phyloP scores from a whole-genome alignment of 106 monocot genomes.

The Ottelia alismoides region DNA sequence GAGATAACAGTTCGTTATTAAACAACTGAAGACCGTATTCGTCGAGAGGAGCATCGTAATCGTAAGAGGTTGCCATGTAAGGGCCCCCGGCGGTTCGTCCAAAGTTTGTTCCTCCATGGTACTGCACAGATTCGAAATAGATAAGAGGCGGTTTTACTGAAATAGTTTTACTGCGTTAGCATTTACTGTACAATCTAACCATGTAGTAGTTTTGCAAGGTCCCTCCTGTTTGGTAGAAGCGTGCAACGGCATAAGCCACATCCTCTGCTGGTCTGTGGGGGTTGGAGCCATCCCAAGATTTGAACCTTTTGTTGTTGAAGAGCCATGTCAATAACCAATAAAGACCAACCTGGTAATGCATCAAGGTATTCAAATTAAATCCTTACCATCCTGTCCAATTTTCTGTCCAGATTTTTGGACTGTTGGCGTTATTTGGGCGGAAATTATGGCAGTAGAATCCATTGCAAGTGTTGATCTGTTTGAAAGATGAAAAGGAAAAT shows the following conservation, averaged over 20 bases:
- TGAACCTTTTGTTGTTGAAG: slow-evolving; percentile 43
- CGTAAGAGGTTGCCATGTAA: slow-evolving; percentile 56
- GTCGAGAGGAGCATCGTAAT: slow-evolving; percentile 67
- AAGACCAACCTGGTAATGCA: too few relatives aligned
- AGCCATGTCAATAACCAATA: too few relatives aligned
- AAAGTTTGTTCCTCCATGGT: slow-evolving; percentile 77
- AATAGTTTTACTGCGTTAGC: too few relatives aligned
- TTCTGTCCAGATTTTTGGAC: slow-evolving; percentile 71
- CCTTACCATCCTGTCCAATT: slow-evolving; percentile 77
- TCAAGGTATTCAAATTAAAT: too few relatives aligned
- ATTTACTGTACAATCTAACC: too few relatives aligned
- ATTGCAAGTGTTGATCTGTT: slow-evolving; percentile 66
- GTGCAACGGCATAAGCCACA: slow-evolving; percentile 42
- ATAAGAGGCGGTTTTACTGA: too few relatives aligned
- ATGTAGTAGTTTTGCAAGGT: slow-evolving; percentile 64
- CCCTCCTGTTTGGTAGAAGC: slow-evolving; percentile 45
- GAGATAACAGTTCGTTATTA: too few relatives aligned
- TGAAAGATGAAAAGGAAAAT: neutral
- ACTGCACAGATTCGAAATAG: slow-evolving; percentile 18
- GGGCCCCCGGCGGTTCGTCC: slow-evolving; percentile 55
- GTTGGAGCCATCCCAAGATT: slow-evolving; percentile 36
- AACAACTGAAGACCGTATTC: too few relatives aligned
- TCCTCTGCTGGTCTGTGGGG: slow-evolving; percentile 56
- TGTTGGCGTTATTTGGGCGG: slow-evolving; percentile 30
- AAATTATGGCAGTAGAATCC: slow-evolving; percentile 44